phyloP scores from a whole-genome alignment of 306 rosid species.

The Clitoria ternatea region DNA sequence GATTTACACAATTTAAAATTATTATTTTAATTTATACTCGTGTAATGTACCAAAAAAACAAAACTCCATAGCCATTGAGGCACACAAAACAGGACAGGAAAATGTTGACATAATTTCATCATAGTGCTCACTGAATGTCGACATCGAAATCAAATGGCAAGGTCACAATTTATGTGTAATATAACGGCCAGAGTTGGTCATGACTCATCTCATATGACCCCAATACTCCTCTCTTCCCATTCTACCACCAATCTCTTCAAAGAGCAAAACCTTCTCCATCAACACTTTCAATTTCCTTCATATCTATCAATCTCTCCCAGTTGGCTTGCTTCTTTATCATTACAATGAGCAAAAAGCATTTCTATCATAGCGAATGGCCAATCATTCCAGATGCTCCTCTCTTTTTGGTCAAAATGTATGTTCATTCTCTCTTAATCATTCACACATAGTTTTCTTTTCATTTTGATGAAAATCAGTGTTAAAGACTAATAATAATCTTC shows the following conservation, averaged over 20 bases:
- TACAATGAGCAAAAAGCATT: not conserved
- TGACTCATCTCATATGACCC: not conserved
- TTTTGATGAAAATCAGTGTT: no score
- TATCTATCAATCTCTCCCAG: slow-evolving; percentile 6
- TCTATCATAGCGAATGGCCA: not conserved
- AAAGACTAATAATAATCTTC: no score
- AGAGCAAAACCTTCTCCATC: not conserved
- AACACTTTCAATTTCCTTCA: not conserved
- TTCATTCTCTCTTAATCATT: not conserved
- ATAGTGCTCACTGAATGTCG: slow-evolving; percentile 30
- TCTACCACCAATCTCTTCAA: not conserved
- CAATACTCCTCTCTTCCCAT: not conserved
- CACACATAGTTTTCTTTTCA: not conserved
- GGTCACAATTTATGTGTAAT: not conserved
- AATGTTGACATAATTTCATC: slow-evolving; percentile 56
- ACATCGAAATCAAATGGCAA: slow-evolving; percentile 28
- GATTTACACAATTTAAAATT: not conserved
- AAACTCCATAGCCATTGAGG: not conserved
- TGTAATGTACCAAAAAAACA: no score
- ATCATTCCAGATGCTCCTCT: not conserved
- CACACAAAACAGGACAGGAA: slow-evolving; percentile 19
- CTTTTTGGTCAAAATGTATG: slow-evolving; percentile 10
- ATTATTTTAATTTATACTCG: not conserved
- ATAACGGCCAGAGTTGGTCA: slow-evolving; percentile 6
- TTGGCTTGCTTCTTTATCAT: slow-evolving; percentile 6